Percentiles rank a stretch among this genome's conserved stretches.
These are phyloP conservation scores for Cordyceps cateniannulata DNA, from an alignment of 2,329 filamentous ascomycete species.

Conservation along the genomic window DNA sequence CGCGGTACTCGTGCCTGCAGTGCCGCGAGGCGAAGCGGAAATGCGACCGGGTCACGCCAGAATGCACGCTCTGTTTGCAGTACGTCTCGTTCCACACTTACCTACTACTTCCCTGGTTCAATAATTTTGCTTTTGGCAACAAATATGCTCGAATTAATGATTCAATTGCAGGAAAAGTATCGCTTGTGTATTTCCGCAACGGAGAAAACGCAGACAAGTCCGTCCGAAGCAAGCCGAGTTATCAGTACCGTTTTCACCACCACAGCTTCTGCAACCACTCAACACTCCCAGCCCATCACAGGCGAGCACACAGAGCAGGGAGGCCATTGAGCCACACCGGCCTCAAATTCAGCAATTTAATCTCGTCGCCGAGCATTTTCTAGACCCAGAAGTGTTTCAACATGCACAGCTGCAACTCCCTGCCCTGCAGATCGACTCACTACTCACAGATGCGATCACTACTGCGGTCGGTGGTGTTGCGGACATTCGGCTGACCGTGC, in stretches of 20 bases:
- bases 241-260: background rate
- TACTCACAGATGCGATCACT: background rate
- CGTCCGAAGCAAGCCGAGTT: background rate
- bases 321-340: background rate
- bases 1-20: background rate
- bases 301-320: background rate
- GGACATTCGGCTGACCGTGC: conserved; percentile 13
- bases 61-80: conserved; percentile 6
- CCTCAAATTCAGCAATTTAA: background rate
- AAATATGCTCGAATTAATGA: background rate
- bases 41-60: conserved; percentile 4
- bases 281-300: conserved; percentile 8
- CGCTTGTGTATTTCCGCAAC: background rate
- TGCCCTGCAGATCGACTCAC: background rate
- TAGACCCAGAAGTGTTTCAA: background rate
- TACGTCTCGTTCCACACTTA: no score
- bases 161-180: background rate
- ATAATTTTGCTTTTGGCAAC: no score
- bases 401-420: conserved; percentile 4
- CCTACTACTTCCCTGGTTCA: background rate
- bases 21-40: conserved; percentile 6
- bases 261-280: background rate
- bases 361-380: background rate
- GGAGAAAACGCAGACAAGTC: conserved; percentile 6
- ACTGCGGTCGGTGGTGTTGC: conserved; percentile 8